phyloP scores from a whole-genome alignment of 257 asterid species.

The Plectranthus barbatus region DNA sequence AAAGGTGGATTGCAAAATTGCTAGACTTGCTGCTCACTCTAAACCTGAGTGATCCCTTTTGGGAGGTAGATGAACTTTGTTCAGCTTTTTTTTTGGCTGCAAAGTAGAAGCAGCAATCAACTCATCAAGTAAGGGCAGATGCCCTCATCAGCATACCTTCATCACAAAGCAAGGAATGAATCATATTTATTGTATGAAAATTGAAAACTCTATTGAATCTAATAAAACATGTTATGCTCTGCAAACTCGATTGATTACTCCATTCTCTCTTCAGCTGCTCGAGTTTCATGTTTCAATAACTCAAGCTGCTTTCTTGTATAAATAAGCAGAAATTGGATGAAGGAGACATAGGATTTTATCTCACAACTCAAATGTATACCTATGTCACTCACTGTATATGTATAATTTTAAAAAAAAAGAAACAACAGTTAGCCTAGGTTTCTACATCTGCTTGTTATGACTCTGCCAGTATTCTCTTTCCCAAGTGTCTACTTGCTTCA shows the following conservation, averaged over 20 bases:
- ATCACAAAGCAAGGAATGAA: constrained; percentile 6
- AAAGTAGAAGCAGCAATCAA: background rate
- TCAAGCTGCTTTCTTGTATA: too few relatives aligned
- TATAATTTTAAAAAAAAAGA: background rate
- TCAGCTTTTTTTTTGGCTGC: too few relatives aligned
- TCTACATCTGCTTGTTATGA: constrained; percentile 23
- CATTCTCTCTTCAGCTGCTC: too few relatives aligned
- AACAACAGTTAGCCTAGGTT: background rate
- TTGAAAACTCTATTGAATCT: too few relatives aligned
- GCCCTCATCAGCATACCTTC: background rate
- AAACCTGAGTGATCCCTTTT: background rate
- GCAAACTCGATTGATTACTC: too few relatives aligned
- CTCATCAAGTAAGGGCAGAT: background rate
- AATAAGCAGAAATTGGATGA: too few relatives aligned
- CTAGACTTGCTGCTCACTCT: background rate
- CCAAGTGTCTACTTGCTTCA: constrained; percentile 58
- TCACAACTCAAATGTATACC: too few relatives aligned
- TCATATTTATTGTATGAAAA: too few relatives aligned
- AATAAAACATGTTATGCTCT: too few relatives aligned
- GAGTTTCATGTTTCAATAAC: too few relatives aligned
- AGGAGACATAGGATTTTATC: too few relatives aligned
- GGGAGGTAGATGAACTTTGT: background rate
- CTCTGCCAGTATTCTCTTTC: constrained; percentile 55
- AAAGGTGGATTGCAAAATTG: too few relatives aligned
- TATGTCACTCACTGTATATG: background rate